phyloP scores from a whole-genome alignment of 805 yeast genomes.

The Yarrowia yakushimensis region DNA sequence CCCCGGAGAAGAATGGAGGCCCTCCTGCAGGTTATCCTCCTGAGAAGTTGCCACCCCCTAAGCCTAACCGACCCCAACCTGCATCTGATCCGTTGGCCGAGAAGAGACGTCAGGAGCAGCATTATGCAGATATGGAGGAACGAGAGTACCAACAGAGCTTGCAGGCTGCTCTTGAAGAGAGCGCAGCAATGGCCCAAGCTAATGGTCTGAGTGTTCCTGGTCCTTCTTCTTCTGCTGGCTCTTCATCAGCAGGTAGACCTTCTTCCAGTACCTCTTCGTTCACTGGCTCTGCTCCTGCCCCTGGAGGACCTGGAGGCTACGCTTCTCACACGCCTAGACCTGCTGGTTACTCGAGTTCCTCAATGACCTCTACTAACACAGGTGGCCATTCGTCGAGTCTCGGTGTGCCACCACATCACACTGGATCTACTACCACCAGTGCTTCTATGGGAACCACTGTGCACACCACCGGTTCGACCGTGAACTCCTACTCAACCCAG shows the following conservation, averaged over 20 bases:
- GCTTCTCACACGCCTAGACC: conserved; percentile 17
- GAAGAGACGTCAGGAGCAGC: conserved; percentile 6
- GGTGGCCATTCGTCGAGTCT: not conserved
- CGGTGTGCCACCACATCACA: not conserved
- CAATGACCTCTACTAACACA: not conserved
- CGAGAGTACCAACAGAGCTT: conserved; percentile 20
- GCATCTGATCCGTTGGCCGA: conserved; percentile 14
- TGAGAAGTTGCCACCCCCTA: conserved; percentile 8
- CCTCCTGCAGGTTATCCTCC: conserved; percentile 11
- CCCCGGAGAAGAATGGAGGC: conserved; percentile 10
- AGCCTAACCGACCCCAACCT: conserved; percentile 11
- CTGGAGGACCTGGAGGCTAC: conserved; percentile 5
- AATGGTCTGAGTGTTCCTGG: not conserved
- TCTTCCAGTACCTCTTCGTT: not conserved
- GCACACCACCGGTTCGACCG: not conserved
- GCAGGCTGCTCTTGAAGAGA: conserved; percentile 13
- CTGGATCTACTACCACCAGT: conserved; percentile 1
- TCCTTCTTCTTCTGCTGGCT: not conserved
- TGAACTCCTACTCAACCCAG: conserved; percentile 6
- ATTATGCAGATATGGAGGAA: conserved; percentile 11
- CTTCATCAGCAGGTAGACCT: not conserved
- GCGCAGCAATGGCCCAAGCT: not conserved
- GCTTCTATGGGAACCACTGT: conserved; percentile 7
- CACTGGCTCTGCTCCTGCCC: conserved; percentile 13
- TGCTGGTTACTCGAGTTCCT: not conserved